Base-by-base conservation (phyloP, 192 early-diverging fungal genomes). In the Pilaira anomala region DNA sequence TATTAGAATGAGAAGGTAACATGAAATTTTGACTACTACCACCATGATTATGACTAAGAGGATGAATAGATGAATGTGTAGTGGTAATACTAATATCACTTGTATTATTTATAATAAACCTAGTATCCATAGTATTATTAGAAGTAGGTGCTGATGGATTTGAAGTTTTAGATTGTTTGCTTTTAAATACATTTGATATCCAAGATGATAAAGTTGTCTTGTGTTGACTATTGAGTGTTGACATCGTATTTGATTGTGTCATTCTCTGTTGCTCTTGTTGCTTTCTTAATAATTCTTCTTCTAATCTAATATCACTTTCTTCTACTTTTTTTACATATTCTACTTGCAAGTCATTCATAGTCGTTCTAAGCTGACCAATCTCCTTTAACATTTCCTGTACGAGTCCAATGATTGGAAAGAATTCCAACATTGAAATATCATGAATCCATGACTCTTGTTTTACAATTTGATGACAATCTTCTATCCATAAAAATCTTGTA, bases 321-420 rank as follows among this genome's bases (percentile, higher is more conserved):
- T 83, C 81, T 28, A 85, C 79, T 36, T 85, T 85, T 18, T 69
- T 78, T n/a, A 83, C 77, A 67, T 85, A 83, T 19, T 75, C 77
- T 14, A 81, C 76, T 48, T 85, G 83, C 11, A 85, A 58, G 26
- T 85, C 79, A 63, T 85, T 85, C 63, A 83, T 73, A 2, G 80
- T 83, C 33, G 79, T 83, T 4, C 79, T 55, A 24, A 83, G 53
- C 18, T 81, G 71, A 22, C 81, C 79, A 51, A 82, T 76, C 53
- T 85, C 81, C 1, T 68, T 66, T 12, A 85, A 60, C 62, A 81
- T 68, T 24, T 79, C 78, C 57, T 83, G 81, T 0, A 78, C 62
- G 1, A 78, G 50, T 49, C 75, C 58, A 0, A 78, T 60, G 6
- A 85, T 28, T 9, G 79, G 78, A 54, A 83, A 74, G 44, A 85